A percentile compares a stretch with the other conserved stretches of the same genome.
Evolutionary conservation across 805 yeast genomes (phyloP).

Genomic region (Hanseniaspora nectarophila): DNA sequence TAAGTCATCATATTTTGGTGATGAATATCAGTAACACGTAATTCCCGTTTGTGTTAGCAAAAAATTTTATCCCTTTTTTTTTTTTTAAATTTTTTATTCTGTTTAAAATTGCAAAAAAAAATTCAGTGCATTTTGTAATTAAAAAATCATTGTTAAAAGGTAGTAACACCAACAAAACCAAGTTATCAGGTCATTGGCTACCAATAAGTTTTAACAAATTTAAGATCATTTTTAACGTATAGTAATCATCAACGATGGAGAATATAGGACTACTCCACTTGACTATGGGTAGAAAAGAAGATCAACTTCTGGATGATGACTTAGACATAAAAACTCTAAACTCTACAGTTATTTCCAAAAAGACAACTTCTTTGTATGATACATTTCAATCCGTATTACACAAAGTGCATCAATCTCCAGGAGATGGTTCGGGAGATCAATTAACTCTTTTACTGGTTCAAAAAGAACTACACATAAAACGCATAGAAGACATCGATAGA

Average conservation of each 20-base stretch:
- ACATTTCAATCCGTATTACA: slow-evolving; percentile 25
- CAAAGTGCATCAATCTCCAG: slow-evolving; percentile 34
- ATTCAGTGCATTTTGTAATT: no score
- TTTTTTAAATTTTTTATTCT: neutral
- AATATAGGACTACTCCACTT: neutral
- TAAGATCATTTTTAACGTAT: no score
- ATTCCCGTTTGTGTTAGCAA: neutral
- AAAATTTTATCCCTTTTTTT: neutral
- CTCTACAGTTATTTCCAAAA: no score
- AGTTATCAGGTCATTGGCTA: no score
- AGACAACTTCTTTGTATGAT: neutral
- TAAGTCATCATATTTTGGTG: no score
- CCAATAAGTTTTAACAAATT: no score
- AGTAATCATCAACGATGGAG: no score
- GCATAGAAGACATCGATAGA: slow-evolving; percentile 51
- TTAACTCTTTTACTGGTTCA: slow-evolving; percentile 49
- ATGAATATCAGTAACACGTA: no score
- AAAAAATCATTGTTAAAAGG: no score
- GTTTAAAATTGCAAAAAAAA: no score
- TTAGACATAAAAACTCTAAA: neutral
- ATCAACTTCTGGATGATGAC: neutral
- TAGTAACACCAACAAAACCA: neutral
- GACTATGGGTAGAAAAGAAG: neutral
- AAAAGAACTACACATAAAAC: slow-evolving; percentile 52
- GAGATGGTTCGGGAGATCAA: slow-evolving; percentile 31